Evolutionary conservation across 164 flowering plant genomes (phyloP).

Genomic region (Cinnamomum micranthum): DNA sequence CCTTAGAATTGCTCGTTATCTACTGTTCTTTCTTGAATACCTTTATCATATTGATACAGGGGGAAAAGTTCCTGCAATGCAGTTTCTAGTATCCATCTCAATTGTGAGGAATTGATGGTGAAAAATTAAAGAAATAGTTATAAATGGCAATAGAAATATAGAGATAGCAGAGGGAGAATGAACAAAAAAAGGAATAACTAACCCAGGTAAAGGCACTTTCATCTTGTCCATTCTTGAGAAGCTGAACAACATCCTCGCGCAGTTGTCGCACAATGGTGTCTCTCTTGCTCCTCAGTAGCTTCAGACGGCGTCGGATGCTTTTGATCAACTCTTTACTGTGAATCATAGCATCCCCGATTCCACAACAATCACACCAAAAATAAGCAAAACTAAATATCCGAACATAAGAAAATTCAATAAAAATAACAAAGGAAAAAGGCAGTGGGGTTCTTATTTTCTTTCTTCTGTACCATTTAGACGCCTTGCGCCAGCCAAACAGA

Average conservation of each 20-base stretch:
- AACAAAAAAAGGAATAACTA: neutral
- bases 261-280: constrained; percentile 43
- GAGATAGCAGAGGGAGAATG: no score
- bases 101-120: no score
- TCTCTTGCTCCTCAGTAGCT: constrained; percentile 65
- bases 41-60: no score
- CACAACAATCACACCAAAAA: neutral
- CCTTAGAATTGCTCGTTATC: no score
- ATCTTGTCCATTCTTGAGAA: constrained; percentile 46
- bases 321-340: constrained; percentile 68
- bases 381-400: neutral
- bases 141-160: no score
- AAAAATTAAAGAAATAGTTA: no score
- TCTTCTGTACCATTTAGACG: constrained; percentile 8
- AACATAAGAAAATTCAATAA: neutral
- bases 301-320: constrained; percentile 57
- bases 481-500: constrained; percentile 17
- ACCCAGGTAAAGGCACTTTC: constrained; percentile 55
- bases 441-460: neutral
- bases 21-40: no score
- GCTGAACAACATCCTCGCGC: constrained; percentile 54
- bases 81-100: no score
- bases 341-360: neutral
- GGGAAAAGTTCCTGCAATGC: no score
- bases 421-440: neutral